Percentiles rank a stretch among this genome's conserved stretches.
Conservation (phyloP, 345 rosid species). For the Sapria himalayana region DNA sequence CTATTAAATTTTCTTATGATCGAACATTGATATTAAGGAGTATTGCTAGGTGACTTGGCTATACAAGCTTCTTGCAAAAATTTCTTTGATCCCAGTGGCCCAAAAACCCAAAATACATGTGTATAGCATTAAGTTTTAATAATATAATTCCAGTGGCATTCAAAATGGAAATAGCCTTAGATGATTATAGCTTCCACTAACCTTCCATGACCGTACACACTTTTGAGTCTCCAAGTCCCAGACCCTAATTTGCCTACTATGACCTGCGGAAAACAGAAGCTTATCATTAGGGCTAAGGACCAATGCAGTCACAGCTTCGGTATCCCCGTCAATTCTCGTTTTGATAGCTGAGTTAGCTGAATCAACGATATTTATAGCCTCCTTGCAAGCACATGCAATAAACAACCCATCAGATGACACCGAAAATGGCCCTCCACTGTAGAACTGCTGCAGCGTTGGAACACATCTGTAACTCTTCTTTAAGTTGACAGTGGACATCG, state of each 20-base stretch:
- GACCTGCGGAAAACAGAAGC: constrained; percentile 75
- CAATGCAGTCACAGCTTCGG: constrained; percentile 53
- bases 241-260: constrained; percentile 71
- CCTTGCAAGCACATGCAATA: constrained; percentile 59
- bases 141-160: too few species aligned
- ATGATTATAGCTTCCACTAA: constrained; percentile 10
- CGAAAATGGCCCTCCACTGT: constrained; percentile 67
- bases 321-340: constrained; percentile 46
- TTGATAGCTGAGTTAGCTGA: constrained; percentile 30
- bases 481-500: constrained; percentile 24
- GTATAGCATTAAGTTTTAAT: too few species aligned
- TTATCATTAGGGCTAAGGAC: constrained; percentile 65
- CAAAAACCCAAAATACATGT: too few species aligned
- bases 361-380: constrained; percentile 55
- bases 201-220: constrained; percentile 91
- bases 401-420: constrained; percentile 70
- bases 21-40: too few species aligned
- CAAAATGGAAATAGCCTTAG: too few species aligned
- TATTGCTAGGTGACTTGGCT: too few species aligned
- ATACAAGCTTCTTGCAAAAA: too few species aligned
- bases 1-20: too few species aligned
- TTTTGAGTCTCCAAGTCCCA: constrained; percentile 68
- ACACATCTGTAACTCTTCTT: constrained; percentile 59
- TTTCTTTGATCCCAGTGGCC: too few species aligned
- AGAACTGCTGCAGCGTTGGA: constrained; percentile 59